Conservation (phyloP, 176 grass and related monocot species). For the Aegilops sharonensis region DNA sequence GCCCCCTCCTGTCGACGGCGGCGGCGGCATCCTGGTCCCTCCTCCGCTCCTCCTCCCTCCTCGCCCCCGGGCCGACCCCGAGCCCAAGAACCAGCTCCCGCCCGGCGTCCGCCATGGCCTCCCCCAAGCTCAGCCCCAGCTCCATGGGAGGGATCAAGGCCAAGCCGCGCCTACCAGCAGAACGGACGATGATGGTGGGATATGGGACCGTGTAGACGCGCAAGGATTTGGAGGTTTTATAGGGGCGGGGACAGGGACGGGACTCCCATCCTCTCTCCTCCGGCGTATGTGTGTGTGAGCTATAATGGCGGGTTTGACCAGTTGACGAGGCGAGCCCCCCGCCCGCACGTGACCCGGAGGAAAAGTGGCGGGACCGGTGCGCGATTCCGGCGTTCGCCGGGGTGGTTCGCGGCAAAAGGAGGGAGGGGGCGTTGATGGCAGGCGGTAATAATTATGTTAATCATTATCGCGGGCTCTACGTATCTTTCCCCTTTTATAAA, state of each 20-base stretch:
- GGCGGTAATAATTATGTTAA: constrained; percentile 53
- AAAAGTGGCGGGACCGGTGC: neutral
- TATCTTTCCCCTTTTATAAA: constrained; percentile 66
- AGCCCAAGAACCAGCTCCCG: constrained; percentile 65
- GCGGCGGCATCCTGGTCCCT: neutral
- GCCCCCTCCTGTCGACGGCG: constrained; percentile 8
- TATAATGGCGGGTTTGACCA: constrained; percentile 69
- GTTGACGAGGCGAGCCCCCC: constrained; percentile 21
- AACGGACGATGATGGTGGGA: neutral
- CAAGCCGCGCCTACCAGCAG: too few species aligned
- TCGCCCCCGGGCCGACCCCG: constrained; percentile 20
- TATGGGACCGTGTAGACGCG: constrained; percentile 20
- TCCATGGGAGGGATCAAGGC: constrained; percentile 40
- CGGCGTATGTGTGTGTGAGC: constrained; percentile 17
- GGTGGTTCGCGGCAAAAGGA: neutral
- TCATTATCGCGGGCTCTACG: constrained; percentile 55
- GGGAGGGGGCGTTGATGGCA: neutral
- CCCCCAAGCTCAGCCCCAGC: constrained; percentile 71
- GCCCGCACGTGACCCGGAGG: constrained; percentile 47
- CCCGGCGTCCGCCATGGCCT: constrained; percentile 48
- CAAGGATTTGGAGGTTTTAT: constrained; percentile 25
- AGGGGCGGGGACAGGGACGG: constrained; percentile 21
- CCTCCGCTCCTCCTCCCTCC: constrained; percentile 8
- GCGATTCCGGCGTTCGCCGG: neutral
- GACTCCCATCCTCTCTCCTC: neutral